These are phyloP conservation scores for Wickerhamomyces bovis DNA, from an alignment of 805 yeast genomes.

Conservation along the genomic window DNA sequence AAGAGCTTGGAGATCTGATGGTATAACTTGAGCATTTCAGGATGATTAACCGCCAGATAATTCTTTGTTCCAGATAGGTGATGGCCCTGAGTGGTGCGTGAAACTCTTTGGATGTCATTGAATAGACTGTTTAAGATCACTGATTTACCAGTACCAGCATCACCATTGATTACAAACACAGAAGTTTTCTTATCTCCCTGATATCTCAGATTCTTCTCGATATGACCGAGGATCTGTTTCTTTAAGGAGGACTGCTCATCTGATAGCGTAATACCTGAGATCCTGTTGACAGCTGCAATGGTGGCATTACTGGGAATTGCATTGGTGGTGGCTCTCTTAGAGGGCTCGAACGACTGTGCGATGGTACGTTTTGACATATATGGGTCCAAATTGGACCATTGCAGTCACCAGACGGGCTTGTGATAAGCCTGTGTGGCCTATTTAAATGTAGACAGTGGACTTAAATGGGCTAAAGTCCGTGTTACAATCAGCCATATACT, in stretches of 20 bases:
- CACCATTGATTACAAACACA: slow-evolving; percentile 39
- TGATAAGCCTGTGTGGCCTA: no score
- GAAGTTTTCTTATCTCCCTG: slow-evolving; percentile 20
- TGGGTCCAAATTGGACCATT: no score
- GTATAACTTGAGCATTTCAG: slow-evolving; percentile 41
- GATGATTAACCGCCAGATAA: slow-evolving; percentile 39
- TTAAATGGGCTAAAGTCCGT: no score
- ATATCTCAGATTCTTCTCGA: slow-evolving; percentile 20
- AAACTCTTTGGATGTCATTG: slow-evolving; percentile 33
- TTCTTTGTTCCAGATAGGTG: slow-evolving; percentile 27
- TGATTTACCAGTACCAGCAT: slow-evolving; percentile 45
- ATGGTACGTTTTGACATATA: background rate
- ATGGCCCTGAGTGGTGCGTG: slow-evolving; percentile 18
- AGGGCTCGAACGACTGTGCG: background rate
- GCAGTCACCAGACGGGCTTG: no score
- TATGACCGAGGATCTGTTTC: slow-evolving; percentile 19
- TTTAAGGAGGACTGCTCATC: slow-evolving; percentile 32
- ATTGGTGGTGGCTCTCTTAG: background rate
- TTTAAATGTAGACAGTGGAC: no score
- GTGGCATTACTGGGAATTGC: no score
- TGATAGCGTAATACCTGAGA: slow-evolving; percentile 31
- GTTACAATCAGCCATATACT: no score
- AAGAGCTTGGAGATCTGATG: slow-evolving; percentile 33
- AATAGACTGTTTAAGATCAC: slow-evolving; percentile 37
- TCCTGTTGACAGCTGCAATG: slow-evolving; percentile 29